phyloP scores from a whole-genome alignment of 1,284 basidiomycete species.

The Phlebopus sp. region DNA sequence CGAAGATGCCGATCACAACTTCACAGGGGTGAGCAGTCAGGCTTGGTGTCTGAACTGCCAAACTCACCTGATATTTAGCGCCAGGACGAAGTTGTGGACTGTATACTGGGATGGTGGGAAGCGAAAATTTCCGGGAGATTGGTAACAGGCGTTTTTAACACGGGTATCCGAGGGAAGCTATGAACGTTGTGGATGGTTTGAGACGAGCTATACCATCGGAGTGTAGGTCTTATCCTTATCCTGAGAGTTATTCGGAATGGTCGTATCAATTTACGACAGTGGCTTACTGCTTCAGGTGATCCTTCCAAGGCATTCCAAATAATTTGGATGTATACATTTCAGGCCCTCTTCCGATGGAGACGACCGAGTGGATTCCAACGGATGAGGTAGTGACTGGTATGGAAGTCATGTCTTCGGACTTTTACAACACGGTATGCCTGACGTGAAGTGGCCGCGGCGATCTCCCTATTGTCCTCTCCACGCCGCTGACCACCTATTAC shows the following conservation, averaged over 20 bases:
- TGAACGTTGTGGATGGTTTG: constrained; percentile 23
- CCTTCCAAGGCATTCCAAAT: background rate
- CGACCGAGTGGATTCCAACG: background rate
- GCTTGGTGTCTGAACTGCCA: background rate
- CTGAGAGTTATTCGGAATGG: background rate
- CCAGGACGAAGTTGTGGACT: constrained; percentile 59
- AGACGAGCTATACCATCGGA: background rate
- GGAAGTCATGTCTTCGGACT: background rate
- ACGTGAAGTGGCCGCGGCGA: background rate
- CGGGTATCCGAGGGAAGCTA: constrained; percentile 48
- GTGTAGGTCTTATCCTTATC: background rate
- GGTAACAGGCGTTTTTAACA: constrained; percentile 56
- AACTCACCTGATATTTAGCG: constrained; percentile 29
- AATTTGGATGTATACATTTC: constrained; percentile 1
- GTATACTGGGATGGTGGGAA: constrained; percentile 62
- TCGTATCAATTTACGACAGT: background rate
- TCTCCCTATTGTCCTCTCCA: background rate
- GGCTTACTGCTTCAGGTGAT: background rate
- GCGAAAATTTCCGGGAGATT: constrained; percentile 41
- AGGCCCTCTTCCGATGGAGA: background rate
- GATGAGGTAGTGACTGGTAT: background rate
- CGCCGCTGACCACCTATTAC: background rate
- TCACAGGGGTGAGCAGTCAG: constrained; percentile 45
- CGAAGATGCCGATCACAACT: constrained; percentile 75
- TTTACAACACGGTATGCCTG: background rate